Base-by-base conservation (phyloP, 139 green algal genomes). In the Ostreobium quekettii region DNA sequence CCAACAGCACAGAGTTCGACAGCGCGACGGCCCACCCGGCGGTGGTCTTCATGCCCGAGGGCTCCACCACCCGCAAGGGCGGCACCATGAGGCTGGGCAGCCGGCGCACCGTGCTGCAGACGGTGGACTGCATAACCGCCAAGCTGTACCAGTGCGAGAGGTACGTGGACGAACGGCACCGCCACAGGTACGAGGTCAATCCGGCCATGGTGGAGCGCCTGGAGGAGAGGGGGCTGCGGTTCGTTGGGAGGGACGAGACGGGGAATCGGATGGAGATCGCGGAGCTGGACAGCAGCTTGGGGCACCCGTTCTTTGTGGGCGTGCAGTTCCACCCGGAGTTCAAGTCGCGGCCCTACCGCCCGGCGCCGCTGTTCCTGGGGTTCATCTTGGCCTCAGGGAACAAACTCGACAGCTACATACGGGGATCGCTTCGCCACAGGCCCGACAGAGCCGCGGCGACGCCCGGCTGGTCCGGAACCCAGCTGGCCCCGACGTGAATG, bases 11-110 rank as follows among this genome's bases (percentile, higher is more conserved):
- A 11, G 94, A 99, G 81, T 95, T 97, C 66, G 80, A 91, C 5
- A 69, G 71, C 4, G 87, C 79, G 26, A 95, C 87, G 0, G 70
- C 79, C 2, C 35, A 89, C 38, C 92, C 92, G 0, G 88, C 80
- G 37, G 90, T 99, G 19, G 91, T 98, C 35, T 98, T 98, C 82
- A 98, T 99, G 94, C 94, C 94, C 0, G 94, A 99, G 85, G 82
- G 73, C 35, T 71, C 47, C 36, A 76, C 77, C 33, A 96, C 92
- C 1, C 92, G 96, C 78, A 86, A 89, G 80, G 94, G 94, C 38
- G 94, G 94, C 64, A 99, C 94, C 32, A 99, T 99, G 94, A 84
- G 94, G 6, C 83, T 99, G 35, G 94, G 94, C n/a, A 64, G 74
- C 7, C 80, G 93, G 4, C 65, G 75, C 31, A 99, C 94, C 1